Evolutionary conservation across 108 stramenopile species (phyloP).

Genomic region (Aureococcus anophagefferens): DNA sequence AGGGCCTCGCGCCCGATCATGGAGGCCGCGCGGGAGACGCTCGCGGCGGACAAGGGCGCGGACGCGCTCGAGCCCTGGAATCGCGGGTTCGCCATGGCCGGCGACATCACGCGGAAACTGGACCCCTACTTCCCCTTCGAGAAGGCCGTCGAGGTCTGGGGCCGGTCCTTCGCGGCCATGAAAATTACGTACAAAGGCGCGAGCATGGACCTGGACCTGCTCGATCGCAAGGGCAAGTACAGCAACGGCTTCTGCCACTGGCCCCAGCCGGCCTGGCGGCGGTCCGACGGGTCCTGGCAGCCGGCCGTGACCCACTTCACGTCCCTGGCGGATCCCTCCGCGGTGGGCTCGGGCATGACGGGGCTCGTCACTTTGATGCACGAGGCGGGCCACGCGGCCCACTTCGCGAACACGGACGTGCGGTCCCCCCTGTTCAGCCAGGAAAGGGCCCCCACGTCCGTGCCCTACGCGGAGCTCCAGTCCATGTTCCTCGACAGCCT

Average conservation of each 20-base stretch:
- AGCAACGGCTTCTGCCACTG: slow-evolving; percentile 66
- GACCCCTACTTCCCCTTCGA: slow-evolving; percentile 66
- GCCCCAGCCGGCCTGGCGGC: slow-evolving; percentile 53
- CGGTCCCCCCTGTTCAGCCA: slow-evolving; percentile 54
- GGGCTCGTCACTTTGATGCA: background rate
- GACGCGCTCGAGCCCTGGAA: slow-evolving; percentile 56
- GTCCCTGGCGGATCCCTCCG: slow-evolving; percentile 48
- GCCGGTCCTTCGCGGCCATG: slow-evolving; percentile 51
- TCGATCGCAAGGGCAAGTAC: slow-evolving; percentile 56
- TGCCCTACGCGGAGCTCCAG: slow-evolving; percentile 59
- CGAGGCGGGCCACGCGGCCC: slow-evolving; percentile 64
- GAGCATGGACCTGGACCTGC: slow-evolving; percentile 55
- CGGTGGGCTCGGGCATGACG: slow-evolving; percentile 41
- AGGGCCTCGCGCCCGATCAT: slow-evolving; percentile 48
- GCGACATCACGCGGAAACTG: background rate
- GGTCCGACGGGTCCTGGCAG: slow-evolving; percentile 43
- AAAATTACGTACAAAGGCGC: slow-evolving; percentile 50
- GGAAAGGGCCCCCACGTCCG: slow-evolving; percentile 57
- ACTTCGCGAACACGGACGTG: slow-evolving; percentile 58
- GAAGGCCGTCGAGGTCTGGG: slow-evolving; percentile 45
- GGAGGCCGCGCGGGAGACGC: slow-evolving; percentile 39
- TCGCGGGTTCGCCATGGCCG: slow-evolving; percentile 37
- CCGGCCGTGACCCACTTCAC: slow-evolving; percentile 56
- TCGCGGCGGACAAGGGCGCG: slow-evolving; percentile 39
- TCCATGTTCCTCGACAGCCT: slow-evolving; percentile 59